Percentiles rank a stretch among this genome's conserved stretches.
Conservation (phyloP, 2,329 filamentous ascomycete species). For the Colletotrichum graminicola region DNA sequence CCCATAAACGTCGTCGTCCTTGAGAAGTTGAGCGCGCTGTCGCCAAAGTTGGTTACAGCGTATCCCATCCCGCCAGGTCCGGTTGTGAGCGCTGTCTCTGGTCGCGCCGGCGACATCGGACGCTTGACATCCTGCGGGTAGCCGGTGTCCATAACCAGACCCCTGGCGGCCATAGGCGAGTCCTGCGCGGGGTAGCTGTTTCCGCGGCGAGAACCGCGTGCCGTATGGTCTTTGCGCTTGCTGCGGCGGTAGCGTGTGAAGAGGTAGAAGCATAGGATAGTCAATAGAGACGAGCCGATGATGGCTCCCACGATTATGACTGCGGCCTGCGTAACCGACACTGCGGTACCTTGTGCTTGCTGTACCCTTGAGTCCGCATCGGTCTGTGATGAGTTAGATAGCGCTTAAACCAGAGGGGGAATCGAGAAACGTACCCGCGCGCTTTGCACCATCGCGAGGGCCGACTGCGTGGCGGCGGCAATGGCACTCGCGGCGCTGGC, state of each 20-base stretch:
- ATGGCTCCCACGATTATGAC: conserved; percentile 58
- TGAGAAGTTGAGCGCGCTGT: conserved; percentile 33
- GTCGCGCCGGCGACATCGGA: conserved; percentile 24
- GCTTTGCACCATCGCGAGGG: conserved; percentile 43
- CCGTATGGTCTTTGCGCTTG: conserved; percentile 41
- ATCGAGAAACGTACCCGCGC: conserved; percentile 22
- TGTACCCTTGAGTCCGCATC: conserved; percentile 50
- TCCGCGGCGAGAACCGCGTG: conserved; percentile 17
- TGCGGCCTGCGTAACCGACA: conserved; percentile 57
- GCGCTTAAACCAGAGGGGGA: conserved; percentile 43
- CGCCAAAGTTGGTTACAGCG: conserved; percentile 26
- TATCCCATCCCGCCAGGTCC: conserved; percentile 28
- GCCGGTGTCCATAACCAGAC: conserved; percentile 32
- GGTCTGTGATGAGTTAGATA: conserved; percentile 13
- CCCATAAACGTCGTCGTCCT: conserved; percentile 27
- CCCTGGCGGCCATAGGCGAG: conserved; percentile 39
- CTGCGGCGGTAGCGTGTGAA: conserved; percentile 49
- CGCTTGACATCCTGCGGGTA: conserved; percentile 47
- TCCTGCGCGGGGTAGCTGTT: conserved; percentile 46
- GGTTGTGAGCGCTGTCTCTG: conserved; percentile 40
- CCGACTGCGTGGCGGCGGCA: conserved; percentile 46
- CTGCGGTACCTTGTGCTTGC: conserved; percentile 53
- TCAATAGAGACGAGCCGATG: conserved; percentile 56
- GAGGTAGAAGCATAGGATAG: conserved; percentile 53
- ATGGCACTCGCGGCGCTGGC: conserved; percentile 47